Evolutionary conservation across 495 filamentous ascomycete species (phyloP).

Genomic region (Aspergillus steynii): DNA sequence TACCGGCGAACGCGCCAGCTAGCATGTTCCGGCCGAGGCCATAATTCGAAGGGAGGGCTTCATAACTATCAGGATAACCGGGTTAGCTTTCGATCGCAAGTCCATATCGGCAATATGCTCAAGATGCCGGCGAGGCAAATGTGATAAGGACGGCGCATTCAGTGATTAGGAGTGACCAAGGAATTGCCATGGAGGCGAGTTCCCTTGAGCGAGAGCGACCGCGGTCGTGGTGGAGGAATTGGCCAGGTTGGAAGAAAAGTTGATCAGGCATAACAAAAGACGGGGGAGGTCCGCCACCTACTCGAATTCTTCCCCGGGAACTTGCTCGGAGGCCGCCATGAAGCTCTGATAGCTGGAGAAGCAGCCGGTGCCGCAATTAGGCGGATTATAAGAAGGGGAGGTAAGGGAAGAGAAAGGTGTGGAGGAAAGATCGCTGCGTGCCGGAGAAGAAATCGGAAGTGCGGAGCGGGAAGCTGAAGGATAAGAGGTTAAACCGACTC

Average conservation of each 20-base stretch:
- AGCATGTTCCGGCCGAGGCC: conserved; percentile 75
- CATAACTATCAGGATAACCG: conserved; percentile 53
- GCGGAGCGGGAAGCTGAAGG: conserved; percentile 18
- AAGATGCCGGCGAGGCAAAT: background rate
- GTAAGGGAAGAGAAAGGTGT: conserved; percentile 8
- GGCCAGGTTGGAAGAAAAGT: conserved; percentile 1
- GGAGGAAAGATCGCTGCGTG: conserved; percentile 6
- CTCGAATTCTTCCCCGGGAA: conserved; percentile 46
- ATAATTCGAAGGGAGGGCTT: conserved; percentile 70
- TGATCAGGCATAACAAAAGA: conserved; percentile 1
- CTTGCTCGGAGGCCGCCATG: conserved; percentile 44
- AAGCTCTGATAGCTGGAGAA: conserved; percentile 41
- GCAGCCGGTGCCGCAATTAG: conserved; percentile 30
- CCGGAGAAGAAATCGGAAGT: conserved; percentile 24
- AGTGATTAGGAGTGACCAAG: background rate
- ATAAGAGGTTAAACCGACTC: conserved; percentile 11
- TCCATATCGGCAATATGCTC: background rate
- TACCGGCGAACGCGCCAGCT: conserved; percentile 95
- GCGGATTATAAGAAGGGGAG: conserved; percentile 6
- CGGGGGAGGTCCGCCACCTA: conserved; percentile 28
- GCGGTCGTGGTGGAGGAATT: background rate
- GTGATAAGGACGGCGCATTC: background rate
- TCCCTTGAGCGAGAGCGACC: background rate
- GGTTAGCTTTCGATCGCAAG: conserved; percentile 21
- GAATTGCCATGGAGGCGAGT: background rate